These are phyloP conservation scores for Torulaspora globosa DNA, from an alignment of 1,139 yeast genomes.

Conservation along the genomic window DNA sequence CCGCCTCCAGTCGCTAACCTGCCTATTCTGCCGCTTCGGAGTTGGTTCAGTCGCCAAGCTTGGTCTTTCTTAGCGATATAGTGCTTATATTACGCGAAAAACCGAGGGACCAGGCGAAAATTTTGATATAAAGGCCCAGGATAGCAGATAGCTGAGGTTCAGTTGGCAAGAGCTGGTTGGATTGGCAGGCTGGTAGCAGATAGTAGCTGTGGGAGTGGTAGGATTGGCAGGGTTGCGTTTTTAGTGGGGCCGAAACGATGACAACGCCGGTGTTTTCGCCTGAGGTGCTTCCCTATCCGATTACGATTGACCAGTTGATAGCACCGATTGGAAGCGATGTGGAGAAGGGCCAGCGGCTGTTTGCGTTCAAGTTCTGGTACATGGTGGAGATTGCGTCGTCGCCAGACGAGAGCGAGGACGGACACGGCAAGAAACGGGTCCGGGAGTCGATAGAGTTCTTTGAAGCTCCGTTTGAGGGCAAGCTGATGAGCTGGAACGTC, in stretches of 20 bases:
- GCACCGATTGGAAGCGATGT: constrained; percentile 30
- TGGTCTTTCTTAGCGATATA: not conserved
- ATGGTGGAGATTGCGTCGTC: constrained; percentile 33
- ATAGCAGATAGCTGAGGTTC: not conserved
- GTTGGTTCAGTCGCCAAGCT: not conserved
- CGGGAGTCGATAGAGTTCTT: constrained; percentile 41
- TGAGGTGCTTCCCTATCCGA: constrained; percentile 36
- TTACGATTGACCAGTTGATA: constrained; percentile 33
- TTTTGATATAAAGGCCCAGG: constrained; percentile 3
- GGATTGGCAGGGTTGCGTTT: not conserved
- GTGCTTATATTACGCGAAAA: constrained; percentile 5
- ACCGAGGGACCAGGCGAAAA: constrained; percentile 7
- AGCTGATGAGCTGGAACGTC: constrained; percentile 49
- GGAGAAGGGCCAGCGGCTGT: constrained; percentile 32
- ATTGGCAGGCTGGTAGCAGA: not conserved
- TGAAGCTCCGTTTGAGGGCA: constrained; percentile 82
- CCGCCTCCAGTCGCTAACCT: not conserved
- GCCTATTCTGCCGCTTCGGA: not conserved
- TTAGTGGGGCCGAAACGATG: constrained; percentile 16
- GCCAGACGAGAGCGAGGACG: constrained; percentile 20
- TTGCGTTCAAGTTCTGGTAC: constrained; percentile 37
- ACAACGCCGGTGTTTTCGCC: constrained; percentile 35
- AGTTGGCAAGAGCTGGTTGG: not conserved
- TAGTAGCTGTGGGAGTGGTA: not conserved
- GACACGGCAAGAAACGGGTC: constrained; percentile 22